Base-by-base conservation (phyloP, 345 rosid species). In the Microthlaspi erraticum region DNA sequence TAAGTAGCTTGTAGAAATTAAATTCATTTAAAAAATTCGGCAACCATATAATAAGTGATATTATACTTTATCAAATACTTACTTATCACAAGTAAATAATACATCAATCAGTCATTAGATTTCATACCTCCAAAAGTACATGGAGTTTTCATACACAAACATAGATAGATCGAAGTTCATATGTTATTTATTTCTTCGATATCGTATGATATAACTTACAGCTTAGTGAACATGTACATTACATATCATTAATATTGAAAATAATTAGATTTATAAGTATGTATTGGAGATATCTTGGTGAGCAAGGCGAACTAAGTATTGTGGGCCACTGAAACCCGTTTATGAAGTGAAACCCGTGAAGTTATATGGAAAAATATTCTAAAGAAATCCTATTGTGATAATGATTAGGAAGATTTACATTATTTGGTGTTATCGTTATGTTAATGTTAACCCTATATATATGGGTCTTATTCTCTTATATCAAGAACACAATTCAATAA, bases 1-100 rank as follows among this genome's bases (percentile, higher is more conserved):
- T 36, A 34, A 36, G 64, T 68, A 13, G 64, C 78, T 75, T 75
- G 74, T 53, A 53, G 29, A 53, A 45, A 42, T 44, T 43, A 68
- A 75, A 60, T 44, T 60, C 64, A 60, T 61, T 52, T 18, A 0
- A 8, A 16, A 56, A 41, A 46, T 1, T 19, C 19, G 17, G 10
- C 67, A 67, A 44, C 23, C 34, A 43, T 33, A 13, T 74, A 9
- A 43, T 23, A 13, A 44, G 13, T 45, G 29, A 9, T 33, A 34
- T 13, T 51, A 18, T 73, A 39, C 14, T 39, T 58, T 50, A 50
- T 14, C 29, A 4, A 20, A 43, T 16, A 1, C 31, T 12, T 56
- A 29, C 2, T 39, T 6, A 11, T 26, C 31, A 56, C 6, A 23
- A 10, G 10, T 42, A 42, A 52, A 51, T 4, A 9, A 33, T 62